These are phyloP conservation scores for Astragalus glycyphyllos DNA, from an alignment of 306 rosid species.

Conservation along the genomic window DNA sequence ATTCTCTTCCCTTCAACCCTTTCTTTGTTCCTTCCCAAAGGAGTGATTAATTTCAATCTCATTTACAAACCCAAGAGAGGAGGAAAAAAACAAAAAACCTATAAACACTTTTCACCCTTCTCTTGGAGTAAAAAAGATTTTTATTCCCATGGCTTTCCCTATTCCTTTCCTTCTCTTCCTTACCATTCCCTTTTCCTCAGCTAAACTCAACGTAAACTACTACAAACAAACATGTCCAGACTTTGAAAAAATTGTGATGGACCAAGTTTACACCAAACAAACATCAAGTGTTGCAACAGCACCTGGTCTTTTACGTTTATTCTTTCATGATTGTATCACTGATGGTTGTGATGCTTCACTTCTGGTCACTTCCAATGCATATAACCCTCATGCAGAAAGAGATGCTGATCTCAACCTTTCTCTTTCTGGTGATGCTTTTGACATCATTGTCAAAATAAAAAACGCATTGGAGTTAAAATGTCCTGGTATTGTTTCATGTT, in stretches of 20 bases:
- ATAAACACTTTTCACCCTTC: slow-evolving; percentile 22
- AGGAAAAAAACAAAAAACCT: slow-evolving; percentile 7
- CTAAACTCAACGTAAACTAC: slow-evolving; percentile 47
- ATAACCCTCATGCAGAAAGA: slow-evolving; percentile 55
- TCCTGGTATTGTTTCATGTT: slow-evolving; percentile 62
- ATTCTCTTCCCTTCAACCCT: slow-evolving; percentile 5
- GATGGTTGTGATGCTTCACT: slow-evolving; percentile 70
- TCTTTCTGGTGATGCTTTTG: slow-evolving; percentile 63
- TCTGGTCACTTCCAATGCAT: slow-evolving; percentile 50
- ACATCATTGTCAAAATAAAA: slow-evolving; percentile 51
- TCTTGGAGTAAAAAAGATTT: slow-evolving; percentile 7
- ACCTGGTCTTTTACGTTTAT: slow-evolving; percentile 55
- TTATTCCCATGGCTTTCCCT: slow-evolving; percentile 43
- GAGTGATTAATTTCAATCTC: not conserved
- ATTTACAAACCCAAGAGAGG: slow-evolving; percentile 36
- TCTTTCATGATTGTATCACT: slow-evolving; percentile 70
- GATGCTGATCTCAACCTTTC: slow-evolving; percentile 54
- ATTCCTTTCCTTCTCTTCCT: slow-evolving; percentile 47
- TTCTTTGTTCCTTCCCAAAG: not conserved
- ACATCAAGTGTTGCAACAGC: slow-evolving; percentile 48
- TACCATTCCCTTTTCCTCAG: slow-evolving; percentile 41
- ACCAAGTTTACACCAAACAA: slow-evolving; percentile 50
- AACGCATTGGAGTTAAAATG: slow-evolving; percentile 52
- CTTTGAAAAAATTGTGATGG: slow-evolving; percentile 46
- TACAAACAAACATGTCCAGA: slow-evolving; percentile 59